Evolutionary conservation across 1,139 yeast genomes (phyloP), one percentile per base, ranked within the genome.

Genomic region (Sugiyamaella novakii): DNA sequence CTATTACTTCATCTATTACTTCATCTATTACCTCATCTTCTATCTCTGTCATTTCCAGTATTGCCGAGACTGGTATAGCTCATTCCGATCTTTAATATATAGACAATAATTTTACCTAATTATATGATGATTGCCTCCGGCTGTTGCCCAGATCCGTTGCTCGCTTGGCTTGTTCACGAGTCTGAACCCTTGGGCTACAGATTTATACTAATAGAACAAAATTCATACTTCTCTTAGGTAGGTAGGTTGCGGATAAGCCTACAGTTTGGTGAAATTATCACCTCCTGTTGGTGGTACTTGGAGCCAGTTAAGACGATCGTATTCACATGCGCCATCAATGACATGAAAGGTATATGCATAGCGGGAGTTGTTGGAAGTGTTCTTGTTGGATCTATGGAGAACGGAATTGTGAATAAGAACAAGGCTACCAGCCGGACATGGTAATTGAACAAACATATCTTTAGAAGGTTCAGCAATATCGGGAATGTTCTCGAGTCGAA

Each of bases 301-400:
- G 31, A 85, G 70, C 94, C 95, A 85, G 62, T 85, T 85, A 60
- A 73, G 67, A 25, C 71, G 69, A 61, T 85, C 94, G 60, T 84
- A 85, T 27, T 75, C 65, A 25, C 72, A 65, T 1, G 59, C 66
- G 1, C 91, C 94, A 48, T 86, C 95, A 52, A 86, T 83, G 40
- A 83, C 76, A 63, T 86, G 95, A 67, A 86, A 86, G 0, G 94
- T 85, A 65, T 85, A 86, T 1, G 91, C 94, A 59, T 74, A 85
- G 53, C 95, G 71, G 5, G 88, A 81, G 51, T 73, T 73, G 1
- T 61, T 56, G 7, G 86, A 79, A 1, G 63, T 52, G 64, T 86
- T 86, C 51, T 72, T 71, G 56, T 80, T 86, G 3, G 89, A 83
- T 62, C 84, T 81, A 63, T 86, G 95, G 31, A 86, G 66, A 1